Percentiles rank a stretch among this genome's conserved stretches.
Conservation (phyloP, 768 basidiomycete genomes). For the Grammothele lineata region DNA sequence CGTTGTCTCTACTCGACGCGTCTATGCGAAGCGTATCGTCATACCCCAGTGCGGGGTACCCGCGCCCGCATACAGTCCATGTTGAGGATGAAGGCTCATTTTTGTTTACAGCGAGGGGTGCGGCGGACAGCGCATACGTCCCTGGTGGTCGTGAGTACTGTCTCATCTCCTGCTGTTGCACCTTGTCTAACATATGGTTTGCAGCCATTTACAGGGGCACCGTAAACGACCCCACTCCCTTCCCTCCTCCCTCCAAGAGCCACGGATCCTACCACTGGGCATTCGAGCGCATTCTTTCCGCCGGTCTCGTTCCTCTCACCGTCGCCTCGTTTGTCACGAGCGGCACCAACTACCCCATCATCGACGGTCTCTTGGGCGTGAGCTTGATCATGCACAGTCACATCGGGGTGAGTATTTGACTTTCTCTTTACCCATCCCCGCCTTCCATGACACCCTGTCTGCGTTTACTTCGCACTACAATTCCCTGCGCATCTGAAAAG, state of each 20-base stretch:
- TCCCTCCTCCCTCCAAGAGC: constrained; percentile 73
- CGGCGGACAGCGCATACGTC: constrained; percentile 41
- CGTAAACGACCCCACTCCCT: constrained; percentile 91
- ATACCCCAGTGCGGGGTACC: not conserved
- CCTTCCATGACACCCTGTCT: not conserved
- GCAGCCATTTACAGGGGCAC: constrained; percentile 85
- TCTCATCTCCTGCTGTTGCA: not conserved
- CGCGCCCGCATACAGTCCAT: not conserved
- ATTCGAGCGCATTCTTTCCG: constrained; percentile 90
- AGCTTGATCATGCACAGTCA: constrained; percentile 93
- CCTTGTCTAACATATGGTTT: not conserved
- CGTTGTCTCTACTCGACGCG: constrained; percentile 7
- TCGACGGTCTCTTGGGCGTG: constrained; percentile 87
- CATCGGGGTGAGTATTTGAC: constrained; percentile 66
- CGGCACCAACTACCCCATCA: constrained; percentile 70
- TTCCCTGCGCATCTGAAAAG: too few species aligned
- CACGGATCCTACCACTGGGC: constrained; percentile 93
- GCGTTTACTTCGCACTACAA: too few species aligned
- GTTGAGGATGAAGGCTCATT: not conserved
- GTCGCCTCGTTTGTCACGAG: constrained; percentile 81
- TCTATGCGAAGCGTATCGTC: not conserved
- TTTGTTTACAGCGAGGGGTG: constrained; percentile 9
- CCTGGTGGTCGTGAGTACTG: constrained; percentile 67
- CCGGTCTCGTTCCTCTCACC: constrained; percentile 83
- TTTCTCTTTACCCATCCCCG: not conserved